A percentile compares a stretch with the other conserved stretches of the same genome.
Evolutionary conservation across 306 rosid species (phyloP).

Genomic region (Prunus mongolica): DNA sequence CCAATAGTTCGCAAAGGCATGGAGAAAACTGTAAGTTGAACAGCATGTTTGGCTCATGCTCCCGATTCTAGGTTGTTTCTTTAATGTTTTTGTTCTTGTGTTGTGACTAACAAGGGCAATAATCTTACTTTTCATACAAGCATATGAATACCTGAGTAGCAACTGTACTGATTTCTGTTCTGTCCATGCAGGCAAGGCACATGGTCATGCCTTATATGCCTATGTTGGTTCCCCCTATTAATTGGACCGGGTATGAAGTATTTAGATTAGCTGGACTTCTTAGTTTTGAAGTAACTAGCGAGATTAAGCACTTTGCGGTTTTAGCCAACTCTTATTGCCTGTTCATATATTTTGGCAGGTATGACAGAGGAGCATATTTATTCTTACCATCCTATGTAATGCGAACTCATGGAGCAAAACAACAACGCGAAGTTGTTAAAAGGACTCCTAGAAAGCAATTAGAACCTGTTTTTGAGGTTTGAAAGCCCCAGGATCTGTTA

Average conservation of each 20-base stretch:
- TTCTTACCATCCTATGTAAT: slow-evolving; percentile 86
- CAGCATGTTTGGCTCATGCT: background rate
- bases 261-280: background rate
- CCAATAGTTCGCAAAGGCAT: slow-evolving; percentile 70
- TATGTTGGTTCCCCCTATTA: slow-evolving; percentile 86
- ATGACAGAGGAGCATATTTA: slow-evolving; percentile 86
- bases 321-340: background rate
- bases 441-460: slow-evolving; percentile 59
- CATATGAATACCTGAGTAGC: slow-evolving; percentile 8
- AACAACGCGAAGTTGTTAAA: slow-evolving; percentile 82
- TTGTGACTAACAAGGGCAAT: background rate
- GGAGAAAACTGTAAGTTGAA: slow-evolving; percentile 75
- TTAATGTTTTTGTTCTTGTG: background rate
- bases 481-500: slow-evolving; percentile 9
- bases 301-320: background rate
- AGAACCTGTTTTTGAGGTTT: slow-evolving; percentile 78
- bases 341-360: slow-evolving; percentile 45
- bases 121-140: background rate
- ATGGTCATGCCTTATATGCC: slow-evolving; percentile 99
- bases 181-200: slow-evolving; percentile 79
- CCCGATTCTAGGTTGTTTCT: background rate
- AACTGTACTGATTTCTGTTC: slow-evolving; percentile 19
- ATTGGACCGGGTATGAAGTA: slow-evolving; percentile 76
- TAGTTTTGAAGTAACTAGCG: background rate
- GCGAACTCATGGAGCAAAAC: slow-evolving; percentile 95